A percentile compares a stretch with the other conserved stretches of the same genome.
phyloP scores from a whole-genome alignment of 2,329 filamentous ascomycete species.

The Penicillium sp. region DNA sequence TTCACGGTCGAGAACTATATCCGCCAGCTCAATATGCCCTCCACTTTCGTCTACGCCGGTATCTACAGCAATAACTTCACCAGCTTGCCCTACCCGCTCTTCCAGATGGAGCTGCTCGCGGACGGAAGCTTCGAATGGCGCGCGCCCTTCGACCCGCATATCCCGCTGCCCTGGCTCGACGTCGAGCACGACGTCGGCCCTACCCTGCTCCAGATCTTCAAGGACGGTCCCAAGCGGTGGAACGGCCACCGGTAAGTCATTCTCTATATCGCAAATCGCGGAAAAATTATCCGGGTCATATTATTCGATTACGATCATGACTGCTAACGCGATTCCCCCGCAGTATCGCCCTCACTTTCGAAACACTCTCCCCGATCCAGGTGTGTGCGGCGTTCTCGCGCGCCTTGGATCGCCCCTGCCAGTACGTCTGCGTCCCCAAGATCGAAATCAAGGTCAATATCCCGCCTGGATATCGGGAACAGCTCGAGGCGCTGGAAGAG shows the following conservation, averaged over 20 bases:
- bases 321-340: background rate
- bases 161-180: constrained; percentile 90
- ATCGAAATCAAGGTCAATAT: constrained; percentile 86
- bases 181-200: constrained; percentile 95
- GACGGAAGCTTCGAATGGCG: constrained; percentile 91
- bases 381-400: constrained; percentile 78
- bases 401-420: constrained; percentile 75
- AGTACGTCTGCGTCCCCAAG: constrained; percentile 70
- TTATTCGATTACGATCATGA: background rate
- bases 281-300: background rate
- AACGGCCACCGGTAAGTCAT: constrained; percentile 66
- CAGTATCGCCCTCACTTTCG: constrained; percentile 86
- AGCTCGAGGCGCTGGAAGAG: constrained; percentile 69
- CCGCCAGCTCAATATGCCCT: constrained; percentile 75
- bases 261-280: background rate
- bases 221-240: constrained; percentile 87
- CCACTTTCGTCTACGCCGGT: constrained; percentile 93
- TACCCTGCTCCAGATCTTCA: constrained; percentile 89
- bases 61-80: constrained; percentile 99
- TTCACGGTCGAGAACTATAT: constrained; percentile 92
- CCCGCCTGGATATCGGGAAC: constrained; percentile 83
- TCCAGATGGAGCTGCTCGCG: constrained; percentile 85
- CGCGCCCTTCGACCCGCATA: constrained; percentile 88
- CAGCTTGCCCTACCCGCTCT: constrained; percentile 84
- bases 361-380: constrained; percentile 80